A percentile compares a stretch with the other conserved stretches of the same genome.
phyloP scores from a whole-genome alignment of 495 filamentous ascomycete species.

The Podospora anserina region DNA sequence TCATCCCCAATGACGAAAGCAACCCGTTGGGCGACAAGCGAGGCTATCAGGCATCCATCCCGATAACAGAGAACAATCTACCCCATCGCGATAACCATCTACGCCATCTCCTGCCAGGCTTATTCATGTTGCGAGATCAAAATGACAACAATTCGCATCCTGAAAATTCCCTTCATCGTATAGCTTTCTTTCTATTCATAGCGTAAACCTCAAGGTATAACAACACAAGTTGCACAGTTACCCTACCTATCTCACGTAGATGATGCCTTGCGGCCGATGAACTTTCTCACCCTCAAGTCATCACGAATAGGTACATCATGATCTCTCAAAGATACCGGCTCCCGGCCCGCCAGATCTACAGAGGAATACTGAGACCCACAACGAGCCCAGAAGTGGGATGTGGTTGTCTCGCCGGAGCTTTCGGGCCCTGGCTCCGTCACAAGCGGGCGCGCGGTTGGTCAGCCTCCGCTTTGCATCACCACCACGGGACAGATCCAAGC shows the following conservation, averaged over 20 bases:
- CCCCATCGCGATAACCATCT: not conserved
- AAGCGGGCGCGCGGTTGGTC: not conserved
- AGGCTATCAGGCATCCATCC: not conserved
- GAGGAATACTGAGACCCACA: not conserved
- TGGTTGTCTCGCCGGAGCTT: not conserved
- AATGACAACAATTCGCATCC: too few relatives aligned
- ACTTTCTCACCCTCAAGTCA: not conserved
- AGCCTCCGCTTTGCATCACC: not conserved
- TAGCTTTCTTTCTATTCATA: too few relatives aligned
- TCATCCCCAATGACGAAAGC: too few relatives aligned
- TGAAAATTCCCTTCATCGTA: too few relatives aligned
- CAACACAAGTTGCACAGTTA: too few relatives aligned
- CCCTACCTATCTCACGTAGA: too few relatives aligned
- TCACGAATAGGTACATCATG: not conserved
- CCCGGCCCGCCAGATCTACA: not conserved
- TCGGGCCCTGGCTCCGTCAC: not conserved
- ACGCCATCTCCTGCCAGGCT: not conserved
- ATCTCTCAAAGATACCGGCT: not conserved
- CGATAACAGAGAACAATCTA: not conserved
- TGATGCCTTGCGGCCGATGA: not conserved
- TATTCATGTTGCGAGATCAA: too few relatives aligned
- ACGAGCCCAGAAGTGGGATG: not conserved
- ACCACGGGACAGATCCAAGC: not conserved
- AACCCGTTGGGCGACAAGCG: too few relatives aligned
- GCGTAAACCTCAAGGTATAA: too few relatives aligned